Evolutionary conservation across 169 alveolate genomes (phyloP), one percentile per base, ranked within the genome.

Genomic region (Plasmodium blacklocki): DNA sequence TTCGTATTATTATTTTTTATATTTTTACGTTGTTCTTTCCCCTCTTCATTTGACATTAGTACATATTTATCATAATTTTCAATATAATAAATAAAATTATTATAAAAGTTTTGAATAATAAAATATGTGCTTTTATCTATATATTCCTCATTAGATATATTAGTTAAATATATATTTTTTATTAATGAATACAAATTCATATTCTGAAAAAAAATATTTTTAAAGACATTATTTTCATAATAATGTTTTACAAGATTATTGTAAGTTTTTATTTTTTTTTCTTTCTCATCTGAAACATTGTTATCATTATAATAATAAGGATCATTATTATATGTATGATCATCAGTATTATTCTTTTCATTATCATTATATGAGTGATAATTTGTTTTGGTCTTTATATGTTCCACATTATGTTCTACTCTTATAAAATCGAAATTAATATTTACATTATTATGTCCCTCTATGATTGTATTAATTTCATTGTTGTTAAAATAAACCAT

Each of bases 141-240:
- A 2, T 67, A 18, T n/a, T 56, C 50, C 9, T 52, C 73, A 18
- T 67, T 67, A 62, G 67, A 49, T 32, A 15, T 32, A 14, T 21
- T 80, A n/a, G 52, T 12, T n/a, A 80, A 7, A n/a, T 80, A 80
- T 0, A 74, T 80, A 47, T 80, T 67, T 23, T 80, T 66, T 26
- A 68, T 11, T 18, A 80, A 45, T 2, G 90, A 80, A 43, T 80
- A 80, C 8, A 80, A 80, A 66, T 80, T 67, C 29, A 80, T 6
- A 66, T 80, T 80, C 18, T 52, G 83, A n/a, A 68, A 72, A 39
- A 80, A 80, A 18, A 80, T 1, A 39, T 62, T 67, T 80, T 68
- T 29, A 29, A 80, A 80, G 52, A 29, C 26, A 32, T 80, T 54
- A 26, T 80, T 52, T 14, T 59, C 73, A 50, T 67, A 80, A 47